Conservation (phyloP, 768 basidiomycete genomes). For the Floccularia luteovirens region DNA sequence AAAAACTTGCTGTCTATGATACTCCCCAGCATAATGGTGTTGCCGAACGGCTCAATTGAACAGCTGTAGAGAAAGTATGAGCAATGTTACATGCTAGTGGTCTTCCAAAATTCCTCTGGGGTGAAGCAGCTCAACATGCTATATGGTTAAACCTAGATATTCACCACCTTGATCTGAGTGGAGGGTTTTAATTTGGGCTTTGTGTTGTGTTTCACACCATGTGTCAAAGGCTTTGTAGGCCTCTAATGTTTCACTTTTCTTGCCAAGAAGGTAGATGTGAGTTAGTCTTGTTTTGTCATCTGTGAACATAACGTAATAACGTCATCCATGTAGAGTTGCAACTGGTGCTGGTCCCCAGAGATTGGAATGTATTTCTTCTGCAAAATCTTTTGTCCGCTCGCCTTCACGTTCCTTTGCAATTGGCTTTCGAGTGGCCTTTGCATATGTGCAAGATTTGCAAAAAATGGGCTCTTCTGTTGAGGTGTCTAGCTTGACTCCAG, state of each 20-base stretch:
- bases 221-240: slow-evolving; percentile 16
- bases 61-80: slow-evolving; percentile 11
- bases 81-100: slow-evolving; percentile 12
- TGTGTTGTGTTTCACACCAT: slow-evolving; percentile 16
- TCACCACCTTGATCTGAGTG: slow-evolving; percentile 27
- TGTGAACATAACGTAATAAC: slow-evolving; percentile 20
- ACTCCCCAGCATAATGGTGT: slow-evolving; percentile 28
- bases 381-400: slow-evolving; percentile 1
- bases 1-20: slow-evolving; percentile 22
- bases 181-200: slow-evolving; percentile 13
- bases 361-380: slow-evolving; percentile 18
- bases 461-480: neutral
- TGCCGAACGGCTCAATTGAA: slow-evolving; percentile 25
- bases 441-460: neutral
- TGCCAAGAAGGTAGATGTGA: slow-evolving; percentile 9
- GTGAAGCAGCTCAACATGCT: slow-evolving; percentile 11
- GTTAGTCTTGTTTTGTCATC: slow-evolving; percentile 14
- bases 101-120: slow-evolving; percentile 17
- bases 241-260: slow-evolving; percentile 14
- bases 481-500: neutral
- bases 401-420: slow-evolving; percentile 3
- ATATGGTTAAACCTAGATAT: slow-evolving; percentile 17
- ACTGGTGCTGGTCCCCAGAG: slow-evolving; percentile 25
- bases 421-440: neutral
- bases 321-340: slow-evolving; percentile 6